Evolutionary conservation across 2,329 filamentous ascomycete genomes (phyloP).

Genomic region (Dothiorella sarmentorum): DNA sequence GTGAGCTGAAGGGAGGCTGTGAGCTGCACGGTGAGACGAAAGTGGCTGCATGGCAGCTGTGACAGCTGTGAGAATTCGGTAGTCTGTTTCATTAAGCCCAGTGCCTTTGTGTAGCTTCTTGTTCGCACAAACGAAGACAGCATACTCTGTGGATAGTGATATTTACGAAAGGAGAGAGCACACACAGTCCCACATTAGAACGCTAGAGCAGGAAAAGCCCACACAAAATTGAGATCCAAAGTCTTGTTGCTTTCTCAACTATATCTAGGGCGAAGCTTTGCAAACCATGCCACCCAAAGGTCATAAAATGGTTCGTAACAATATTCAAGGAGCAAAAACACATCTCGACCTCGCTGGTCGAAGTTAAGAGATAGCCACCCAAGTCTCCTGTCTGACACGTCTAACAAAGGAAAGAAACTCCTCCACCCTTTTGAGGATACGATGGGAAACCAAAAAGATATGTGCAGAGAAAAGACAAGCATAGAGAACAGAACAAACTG

Average conservation of each 20-base stretch:
- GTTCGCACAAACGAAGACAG: too few relatives aligned
- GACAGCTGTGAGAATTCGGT: not conserved
- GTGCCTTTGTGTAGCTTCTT: too few relatives aligned
- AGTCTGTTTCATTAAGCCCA: too few relatives aligned
- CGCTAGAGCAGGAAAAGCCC: not conserved
- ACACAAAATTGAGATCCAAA: not conserved
- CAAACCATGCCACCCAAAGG: not conserved
- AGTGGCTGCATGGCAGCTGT: not conserved
- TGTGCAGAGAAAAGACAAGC: not conserved
- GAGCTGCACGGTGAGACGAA: not conserved
- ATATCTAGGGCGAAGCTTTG: not conserved
- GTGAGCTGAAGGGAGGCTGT: too few relatives aligned
- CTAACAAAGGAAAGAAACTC: not conserved
- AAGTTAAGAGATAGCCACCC: not conserved
- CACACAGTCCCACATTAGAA: not conserved
- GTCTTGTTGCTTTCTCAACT: not conserved
- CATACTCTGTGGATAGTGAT: too few relatives aligned
- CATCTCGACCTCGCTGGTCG: not conserved
- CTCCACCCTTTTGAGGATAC: not conserved
- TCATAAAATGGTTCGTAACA: slow-evolving; percentile 5
- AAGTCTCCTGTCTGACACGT: not conserved
- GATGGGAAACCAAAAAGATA: not conserved
- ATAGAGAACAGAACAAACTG: not conserved
- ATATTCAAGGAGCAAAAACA: not conserved
- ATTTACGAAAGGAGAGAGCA: too few relatives aligned